Evolutionary conservation across 2,329 filamentous ascomycete genomes (phyloP).

Genomic region (Aspergillus pseudoglaucus): DNA sequence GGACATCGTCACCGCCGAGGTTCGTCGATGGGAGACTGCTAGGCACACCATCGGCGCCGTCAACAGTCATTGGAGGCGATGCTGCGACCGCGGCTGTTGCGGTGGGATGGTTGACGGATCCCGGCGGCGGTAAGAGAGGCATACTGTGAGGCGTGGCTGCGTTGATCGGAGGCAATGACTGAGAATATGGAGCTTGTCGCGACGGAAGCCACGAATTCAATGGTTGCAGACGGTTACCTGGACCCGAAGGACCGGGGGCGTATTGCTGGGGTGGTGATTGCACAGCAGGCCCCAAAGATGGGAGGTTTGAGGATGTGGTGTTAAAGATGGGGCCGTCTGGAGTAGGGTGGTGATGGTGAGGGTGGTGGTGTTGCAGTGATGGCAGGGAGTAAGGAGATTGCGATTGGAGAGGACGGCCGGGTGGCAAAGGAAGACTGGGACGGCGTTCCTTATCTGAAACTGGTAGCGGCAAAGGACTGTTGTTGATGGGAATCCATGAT

Average conservation of each 20-base stretch:
- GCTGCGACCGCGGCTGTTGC: conserved; percentile 7
- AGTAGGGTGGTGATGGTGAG: not conserved
- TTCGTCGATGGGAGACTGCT: conserved; percentile 25
- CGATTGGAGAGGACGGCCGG: conserved; percentile 26
- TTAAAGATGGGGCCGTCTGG: conserved; percentile 23
- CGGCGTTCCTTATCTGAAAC: conserved; percentile 29
- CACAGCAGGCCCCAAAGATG: conserved; percentile 20
- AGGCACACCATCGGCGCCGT: conserved; percentile 18
- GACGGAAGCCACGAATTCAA: conserved; percentile 33
- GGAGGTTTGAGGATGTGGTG: conserved; percentile 26
- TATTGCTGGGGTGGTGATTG: conserved; percentile 22
- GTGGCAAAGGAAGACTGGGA: conserved; percentile 33
- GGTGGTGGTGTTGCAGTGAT: conserved; percentile 27
- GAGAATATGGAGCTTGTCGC: conserved; percentile 29
- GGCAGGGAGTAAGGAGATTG: conserved; percentile 30
- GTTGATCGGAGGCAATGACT: conserved; percentile 34
- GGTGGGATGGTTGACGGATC: conserved; percentile 21
- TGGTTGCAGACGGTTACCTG: conserved; percentile 32
- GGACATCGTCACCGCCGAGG: conserved; percentile 32
- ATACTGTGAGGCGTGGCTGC: conserved; percentile 24
- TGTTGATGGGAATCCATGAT: conserved; percentile 38
- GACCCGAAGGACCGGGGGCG: conserved; percentile 12
- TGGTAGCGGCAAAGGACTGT: conserved; percentile 28
- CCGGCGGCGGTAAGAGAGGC: conserved; percentile 31
- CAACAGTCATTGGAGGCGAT: conserved; percentile 24